Base-by-base conservation (phyloP, 495 filamentous ascomycete genomes). In the Penicillium psychrofluorescens region DNA sequence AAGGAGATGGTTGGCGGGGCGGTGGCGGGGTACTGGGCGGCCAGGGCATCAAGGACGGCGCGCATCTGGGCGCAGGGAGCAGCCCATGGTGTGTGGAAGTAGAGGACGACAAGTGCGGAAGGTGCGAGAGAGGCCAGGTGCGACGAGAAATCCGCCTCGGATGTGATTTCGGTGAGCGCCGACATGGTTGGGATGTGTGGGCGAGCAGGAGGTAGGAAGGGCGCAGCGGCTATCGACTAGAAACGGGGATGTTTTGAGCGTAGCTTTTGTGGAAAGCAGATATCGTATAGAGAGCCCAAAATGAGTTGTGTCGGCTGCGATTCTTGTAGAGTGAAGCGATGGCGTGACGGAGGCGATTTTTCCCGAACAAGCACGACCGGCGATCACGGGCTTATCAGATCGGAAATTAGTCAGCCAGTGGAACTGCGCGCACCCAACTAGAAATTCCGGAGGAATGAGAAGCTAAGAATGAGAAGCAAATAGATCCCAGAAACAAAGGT, bases 31-130 rank as follows among this genome's bases (percentile, higher is more conserved):
- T 92, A 91, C 50, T 89, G 84, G 49, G 79, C 76, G 43, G 90
- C 90, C 45, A 99, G 84, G 29, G 87, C 83, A 54, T 75, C 68
- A 45, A 99, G 81, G 43, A 95, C 84, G n/a, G 78, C 81, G 50
- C 79, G 77, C 90, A 95, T 95, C 66, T 95, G 90, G 42, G 84
- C 76, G 72, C 92, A 97, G 10, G 90, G 92, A 28, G 86, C 88
- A n/a, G 94, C 92, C 92, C 94, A 97, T 54, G 89, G 84, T 0
- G 94, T 86, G 66, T 95, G 83, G 71, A 97, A 97, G 62, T 89
- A 95, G 54, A 95, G 77, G 53, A 95, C 78, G 38, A 86, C 67
- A 31, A 95, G 77, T 9, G 84, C 75, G 6, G 80, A 72, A 5
- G 81, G 53, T 0, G 86, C 78, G 11, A 90, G 74, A 13, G 80